These are phyloP conservation scores for Russula olivacea DNA, from an alignment of 768 basidiomycete genomes.

Conservation along the genomic window DNA sequence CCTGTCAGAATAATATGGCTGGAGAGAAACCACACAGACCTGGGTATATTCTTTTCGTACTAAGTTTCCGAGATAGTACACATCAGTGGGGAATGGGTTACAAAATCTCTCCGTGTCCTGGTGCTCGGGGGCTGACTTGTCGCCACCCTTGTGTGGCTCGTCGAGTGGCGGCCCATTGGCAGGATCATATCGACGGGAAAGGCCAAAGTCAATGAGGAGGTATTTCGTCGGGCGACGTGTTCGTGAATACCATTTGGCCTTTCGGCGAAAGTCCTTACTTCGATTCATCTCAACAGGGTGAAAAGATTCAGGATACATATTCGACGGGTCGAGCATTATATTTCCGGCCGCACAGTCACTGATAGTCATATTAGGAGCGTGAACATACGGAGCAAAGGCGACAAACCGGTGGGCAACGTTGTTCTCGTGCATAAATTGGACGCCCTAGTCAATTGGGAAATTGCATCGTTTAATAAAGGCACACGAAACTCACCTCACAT, in stretches of 20 bases:
- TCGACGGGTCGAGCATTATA: conserved; percentile 19
- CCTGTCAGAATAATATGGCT: neutral
- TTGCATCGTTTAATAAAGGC: neutral
- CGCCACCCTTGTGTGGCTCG: conserved; percentile 25
- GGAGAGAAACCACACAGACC: neutral
- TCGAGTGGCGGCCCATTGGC: conserved; percentile 10
- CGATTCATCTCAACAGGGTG: neutral
- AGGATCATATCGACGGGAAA: conserved; percentile 25
- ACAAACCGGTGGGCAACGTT: conserved; percentile 19
- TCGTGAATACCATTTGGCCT: conserved; percentile 23
- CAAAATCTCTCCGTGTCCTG: neutral
- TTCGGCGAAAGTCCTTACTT: conserved; percentile 7
- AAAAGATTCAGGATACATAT: conserved; percentile 19
- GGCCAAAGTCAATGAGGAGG: conserved; percentile 31
- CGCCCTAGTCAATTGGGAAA: neutral
- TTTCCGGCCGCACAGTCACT: conserved; percentile 14
- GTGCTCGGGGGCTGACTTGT: conserved; percentile 29
- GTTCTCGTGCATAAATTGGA: conserved; percentile 23
- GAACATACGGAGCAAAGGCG: no score
- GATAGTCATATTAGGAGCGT: neutral
- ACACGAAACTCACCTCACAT: conserved; percentile 31
- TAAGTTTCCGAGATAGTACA: conserved; percentile 29
- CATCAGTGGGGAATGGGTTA: conserved; percentile 28
- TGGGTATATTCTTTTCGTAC: conserved; percentile 18
- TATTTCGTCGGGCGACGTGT: conserved; percentile 28